A percentile compares a stretch with the other conserved stretches of the same genome.
phyloP scores from a whole-genome alignment of 495 filamentous ascomycete genomes.

The Penicillium longicatenatum region DNA sequence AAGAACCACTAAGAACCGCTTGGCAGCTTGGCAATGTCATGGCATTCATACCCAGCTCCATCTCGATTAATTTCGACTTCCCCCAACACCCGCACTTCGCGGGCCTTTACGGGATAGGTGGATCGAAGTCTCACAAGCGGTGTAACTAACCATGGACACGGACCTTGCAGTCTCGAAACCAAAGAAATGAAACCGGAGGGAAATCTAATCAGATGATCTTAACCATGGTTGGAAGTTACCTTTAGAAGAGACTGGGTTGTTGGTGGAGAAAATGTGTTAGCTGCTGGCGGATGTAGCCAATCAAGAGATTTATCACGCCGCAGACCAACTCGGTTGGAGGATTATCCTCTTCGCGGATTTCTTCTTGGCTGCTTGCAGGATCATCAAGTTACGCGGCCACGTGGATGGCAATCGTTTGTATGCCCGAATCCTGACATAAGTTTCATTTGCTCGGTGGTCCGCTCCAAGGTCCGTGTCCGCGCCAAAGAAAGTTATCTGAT shows the following conservation, averaged over 20 bases:
- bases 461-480: background rate
- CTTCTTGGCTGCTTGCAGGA: background rate
- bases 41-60: background rate
- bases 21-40: constrained; percentile 2
- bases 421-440: background rate
- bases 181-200: background rate
- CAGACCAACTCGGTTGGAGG: background rate
- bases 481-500: constrained; percentile 5
- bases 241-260: background rate
- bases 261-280: background rate
- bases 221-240: constrained; percentile 3
- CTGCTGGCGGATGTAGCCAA: background rate
- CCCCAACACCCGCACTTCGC: background rate
- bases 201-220: constrained; percentile 13
- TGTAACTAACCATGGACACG: background rate
- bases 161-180: background rate
- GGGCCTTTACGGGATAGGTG: constrained; percentile 5
- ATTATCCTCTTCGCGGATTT: background rate
- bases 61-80: background rate
- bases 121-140: background rate
- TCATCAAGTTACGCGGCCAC: background rate
- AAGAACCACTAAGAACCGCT: constrained; percentile 1
- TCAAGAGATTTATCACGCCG: background rate
- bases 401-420: background rate
- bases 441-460: background rate